These are phyloP conservation scores for Zizania latifolia DNA, from an alignment of 176 grass and related monocot species.

Conservation along the genomic window DNA sequence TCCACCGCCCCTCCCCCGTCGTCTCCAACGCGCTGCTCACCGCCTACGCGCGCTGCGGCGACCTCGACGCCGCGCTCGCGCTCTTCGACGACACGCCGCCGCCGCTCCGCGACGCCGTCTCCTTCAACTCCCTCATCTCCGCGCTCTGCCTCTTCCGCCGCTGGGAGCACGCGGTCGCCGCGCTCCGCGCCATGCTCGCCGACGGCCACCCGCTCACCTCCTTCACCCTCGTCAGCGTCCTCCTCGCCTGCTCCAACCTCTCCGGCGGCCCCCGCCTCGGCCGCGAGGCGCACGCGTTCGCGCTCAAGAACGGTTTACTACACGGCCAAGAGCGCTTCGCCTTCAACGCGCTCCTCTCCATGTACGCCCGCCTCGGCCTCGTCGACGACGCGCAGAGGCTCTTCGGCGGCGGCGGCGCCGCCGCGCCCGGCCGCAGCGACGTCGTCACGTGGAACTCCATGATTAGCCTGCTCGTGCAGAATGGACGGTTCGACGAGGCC, in stretches of 20 bases:
- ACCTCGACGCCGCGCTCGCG: slow-evolving; percentile 41
- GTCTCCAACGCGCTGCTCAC: slow-evolving; percentile 59
- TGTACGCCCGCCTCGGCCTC: slow-evolving; percentile 80
- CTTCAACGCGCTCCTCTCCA: slow-evolving; percentile 74
- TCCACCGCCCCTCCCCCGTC: slow-evolving; percentile 16
- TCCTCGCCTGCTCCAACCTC: slow-evolving; percentile 61
- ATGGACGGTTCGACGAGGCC: slow-evolving; percentile 36
- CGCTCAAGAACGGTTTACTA: slow-evolving; percentile 45
- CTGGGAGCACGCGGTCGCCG: neutral
- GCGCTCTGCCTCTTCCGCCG: neutral
- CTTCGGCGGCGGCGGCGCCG: slow-evolving; percentile 26
- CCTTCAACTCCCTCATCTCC: neutral
- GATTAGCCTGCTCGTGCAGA: slow-evolving; percentile 70
- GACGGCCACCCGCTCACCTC: neutral
- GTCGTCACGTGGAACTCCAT: slow-evolving; percentile 86
- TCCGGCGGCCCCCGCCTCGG: slow-evolving; percentile 40
- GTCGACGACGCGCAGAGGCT: slow-evolving; percentile 49
- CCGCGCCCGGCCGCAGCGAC: slow-evolving; percentile 13
- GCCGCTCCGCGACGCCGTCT: slow-evolving; percentile 44
- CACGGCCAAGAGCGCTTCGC: slow-evolving; percentile 42
- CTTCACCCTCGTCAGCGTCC: neutral
- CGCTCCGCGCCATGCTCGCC: neutral
- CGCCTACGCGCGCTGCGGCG: slow-evolving; percentile 57
- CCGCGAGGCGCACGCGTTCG: slow-evolving; percentile 63
- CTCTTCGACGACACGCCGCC: slow-evolving; percentile 37